A percentile compares a stretch with the other conserved stretches of the same genome.
These are phyloP conservation scores for Globisporangium parvum DNA, from an alignment of 352 stramenopile species.

Conservation along the genomic window DNA sequence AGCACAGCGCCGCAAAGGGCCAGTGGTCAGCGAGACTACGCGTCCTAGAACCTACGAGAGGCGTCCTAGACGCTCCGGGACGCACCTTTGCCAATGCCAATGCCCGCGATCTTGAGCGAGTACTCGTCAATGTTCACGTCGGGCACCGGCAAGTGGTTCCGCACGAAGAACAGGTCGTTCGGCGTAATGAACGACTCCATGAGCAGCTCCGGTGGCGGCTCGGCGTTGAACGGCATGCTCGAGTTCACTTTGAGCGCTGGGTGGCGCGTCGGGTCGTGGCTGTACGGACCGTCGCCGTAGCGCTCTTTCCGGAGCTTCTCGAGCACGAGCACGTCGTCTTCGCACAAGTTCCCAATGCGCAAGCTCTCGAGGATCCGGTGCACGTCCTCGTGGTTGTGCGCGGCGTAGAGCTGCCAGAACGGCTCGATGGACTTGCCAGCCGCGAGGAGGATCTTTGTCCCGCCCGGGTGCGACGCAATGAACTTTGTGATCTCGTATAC, in stretches of 20 bases:
- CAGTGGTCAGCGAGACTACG: not conserved
- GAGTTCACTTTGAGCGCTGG: constrained; percentile 90
- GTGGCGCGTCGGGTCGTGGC: constrained; percentile 86
- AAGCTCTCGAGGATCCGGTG: constrained; percentile 90
- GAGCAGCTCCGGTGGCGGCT: constrained; percentile 90
- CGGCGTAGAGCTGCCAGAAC: constrained; percentile 96
- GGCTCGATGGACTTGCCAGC: constrained; percentile 84
- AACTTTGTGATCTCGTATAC: constrained; percentile 98
- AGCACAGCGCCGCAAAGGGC: not conserved
- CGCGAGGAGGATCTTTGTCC: constrained; percentile 86
- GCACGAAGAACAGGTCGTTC: constrained; percentile 96
- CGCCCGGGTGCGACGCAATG: constrained; percentile 91
- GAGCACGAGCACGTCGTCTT: constrained; percentile 84
- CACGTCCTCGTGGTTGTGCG: constrained; percentile 93
- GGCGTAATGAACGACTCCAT: constrained; percentile 95
- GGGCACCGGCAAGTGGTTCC: constrained; percentile 97
- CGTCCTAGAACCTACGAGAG: not conserved
- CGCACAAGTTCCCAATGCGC: constrained; percentile 85
- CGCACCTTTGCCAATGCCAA: constrained; percentile 41
- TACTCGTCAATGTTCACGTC: constrained; percentile 51
- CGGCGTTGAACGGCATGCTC: constrained; percentile 93
- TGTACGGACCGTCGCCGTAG: constrained; percentile 91
- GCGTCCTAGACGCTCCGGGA: too few species aligned
- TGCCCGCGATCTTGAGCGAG: constrained; percentile 59
- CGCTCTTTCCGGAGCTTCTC: constrained; percentile 76